Evolutionary conservation across 306 rosid genomes (phyloP).

Genomic region (Trichosanthes truncata): DNA sequence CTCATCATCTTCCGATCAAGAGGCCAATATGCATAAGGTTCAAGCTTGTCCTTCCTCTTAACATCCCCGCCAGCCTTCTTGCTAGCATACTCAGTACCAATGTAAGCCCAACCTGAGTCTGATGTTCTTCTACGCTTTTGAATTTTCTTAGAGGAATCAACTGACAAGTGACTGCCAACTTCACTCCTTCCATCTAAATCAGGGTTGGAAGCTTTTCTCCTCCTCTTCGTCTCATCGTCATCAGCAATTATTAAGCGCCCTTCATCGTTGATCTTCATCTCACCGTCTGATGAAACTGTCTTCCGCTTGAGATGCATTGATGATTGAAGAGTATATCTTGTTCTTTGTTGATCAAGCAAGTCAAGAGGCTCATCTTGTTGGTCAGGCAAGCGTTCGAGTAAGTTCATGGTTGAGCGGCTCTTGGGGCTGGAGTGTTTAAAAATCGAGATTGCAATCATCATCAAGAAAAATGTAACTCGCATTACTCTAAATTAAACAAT

Average conservation of each 20-base stretch:
- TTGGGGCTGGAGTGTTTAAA: constrained; percentile 29
- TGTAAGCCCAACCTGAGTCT: constrained; percentile 84
- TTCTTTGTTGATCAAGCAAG: constrained; percentile 71
- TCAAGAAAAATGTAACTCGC: neutral
- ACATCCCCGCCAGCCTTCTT: constrained; percentile 86
- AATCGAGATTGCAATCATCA: neutral
- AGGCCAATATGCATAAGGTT: constrained; percentile 96
- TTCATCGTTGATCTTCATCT: constrained; percentile 59
- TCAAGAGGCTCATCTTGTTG: constrained; percentile 87
- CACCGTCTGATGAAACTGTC: constrained; percentile 36
- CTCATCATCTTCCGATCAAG: constrained; percentile 98
- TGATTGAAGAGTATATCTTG: constrained; percentile 59
- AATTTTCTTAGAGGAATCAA: constrained; percentile 32
- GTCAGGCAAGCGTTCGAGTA: constrained; percentile 48
- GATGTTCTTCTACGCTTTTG: constrained; percentile 66
- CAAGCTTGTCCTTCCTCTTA: constrained; percentile 82
- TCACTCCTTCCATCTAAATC: constrained; percentile 49
- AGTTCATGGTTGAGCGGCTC: constrained; percentile 35
- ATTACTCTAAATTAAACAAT: neutral
- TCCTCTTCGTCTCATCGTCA: constrained; percentile 33
- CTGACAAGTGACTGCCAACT: constrained; percentile 49
- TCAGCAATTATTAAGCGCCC: constrained; percentile 74
- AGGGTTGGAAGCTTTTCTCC: constrained; percentile 21
- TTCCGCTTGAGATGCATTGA: constrained; percentile 53
- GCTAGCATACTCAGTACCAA: constrained; percentile 75